Evolutionary conservation across 371 early-diverging fungal genomes (phyloP).

Genomic region (Haplosporangium sp.): DNA sequence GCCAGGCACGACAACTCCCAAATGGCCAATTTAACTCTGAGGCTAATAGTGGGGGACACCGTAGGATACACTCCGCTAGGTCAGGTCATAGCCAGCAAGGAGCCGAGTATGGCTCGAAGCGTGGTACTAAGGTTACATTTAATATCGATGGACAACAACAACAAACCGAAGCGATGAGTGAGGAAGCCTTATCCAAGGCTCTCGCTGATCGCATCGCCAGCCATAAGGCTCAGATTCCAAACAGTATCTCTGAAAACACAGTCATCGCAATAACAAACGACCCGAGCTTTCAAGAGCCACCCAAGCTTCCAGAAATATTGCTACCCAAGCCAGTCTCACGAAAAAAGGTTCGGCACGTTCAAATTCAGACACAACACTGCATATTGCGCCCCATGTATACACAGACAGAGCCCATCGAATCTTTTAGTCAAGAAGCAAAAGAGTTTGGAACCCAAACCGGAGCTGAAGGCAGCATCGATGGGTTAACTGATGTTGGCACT

Average conservation of each 20-base stretch:
- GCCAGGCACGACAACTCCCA: neutral
- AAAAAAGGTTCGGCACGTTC: slow-evolving; percentile 53
- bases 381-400: slow-evolving; percentile 52
- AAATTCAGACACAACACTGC: slow-evolving; percentile 55
- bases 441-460: slow-evolving; percentile 37
- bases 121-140: slow-evolving; percentile 35
- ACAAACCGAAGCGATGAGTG: slow-evolving; percentile 6
- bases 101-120: slow-evolving; percentile 6
- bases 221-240: slow-evolving; percentile 30
- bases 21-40: neutral
- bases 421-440: slow-evolving; percentile 15
- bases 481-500: slow-evolving; percentile 17
- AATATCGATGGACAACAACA: slow-evolving; percentile 21
- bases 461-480: neutral
- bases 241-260: slow-evolving; percentile 2
- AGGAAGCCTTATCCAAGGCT: slow-evolving; percentile 26
- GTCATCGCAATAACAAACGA: neutral
- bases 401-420: slow-evolving; percentile 39
- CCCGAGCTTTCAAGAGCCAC: neutral
- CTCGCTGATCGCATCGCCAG: slow-evolving; percentile 29
- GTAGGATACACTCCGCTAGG: slow-evolving; percentile 2
- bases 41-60: slow-evolving; percentile 1
- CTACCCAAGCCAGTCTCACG: slow-evolving; percentile 35
- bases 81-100: neutral
- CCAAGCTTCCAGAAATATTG: slow-evolving; percentile 10